These are phyloP conservation scores for Thyridium curvatum DNA, from an alignment of 2,329 filamentous ascomycete species.

Conservation along the genomic window DNA sequence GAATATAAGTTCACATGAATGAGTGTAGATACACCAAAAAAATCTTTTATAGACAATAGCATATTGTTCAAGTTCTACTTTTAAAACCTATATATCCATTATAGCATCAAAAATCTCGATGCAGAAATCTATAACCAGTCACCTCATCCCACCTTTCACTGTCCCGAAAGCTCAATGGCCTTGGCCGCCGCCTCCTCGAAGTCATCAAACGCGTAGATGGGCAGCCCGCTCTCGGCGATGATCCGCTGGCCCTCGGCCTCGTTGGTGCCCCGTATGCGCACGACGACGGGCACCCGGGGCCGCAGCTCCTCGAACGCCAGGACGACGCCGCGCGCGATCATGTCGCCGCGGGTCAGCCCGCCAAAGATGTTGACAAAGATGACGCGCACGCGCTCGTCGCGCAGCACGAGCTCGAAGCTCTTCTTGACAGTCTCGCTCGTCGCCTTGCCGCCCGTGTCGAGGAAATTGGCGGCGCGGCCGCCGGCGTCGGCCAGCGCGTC, in stretches of 20 bases:
- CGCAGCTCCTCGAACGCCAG: conserved; percentile 65
- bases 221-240: conserved; percentile 62
- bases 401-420: conserved; percentile 67
- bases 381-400: conserved; percentile 65
- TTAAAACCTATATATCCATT: too few relatives aligned
- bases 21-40: too few relatives aligned
- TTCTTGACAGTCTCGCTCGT: conserved; percentile 75
- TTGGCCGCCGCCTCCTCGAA: conserved; percentile 68
- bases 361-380: conserved; percentile 54
- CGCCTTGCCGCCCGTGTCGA: conserved; percentile 86
- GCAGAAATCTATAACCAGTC: neutral
- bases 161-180: conserved; percentile 46
- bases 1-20: neutral
- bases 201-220: conserved; percentile 64
- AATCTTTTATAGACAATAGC: too few relatives aligned
- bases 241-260: conserved; percentile 64
- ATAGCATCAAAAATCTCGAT: neutral
- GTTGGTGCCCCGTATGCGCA: conserved; percentile 69
- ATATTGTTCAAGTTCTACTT: too few relatives aligned
- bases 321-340: conserved; percentile 73
- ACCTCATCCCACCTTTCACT: neutral
- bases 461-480: conserved; percentile 71
- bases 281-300: conserved; percentile 67
- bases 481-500: conserved; percentile 67
- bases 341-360: conserved; percentile 64